Evolutionary conservation across 192 early-diverging fungal genomes (phyloP), one percentile per base, ranked within the genome.

Genomic region (Backusella luteola): DNA sequence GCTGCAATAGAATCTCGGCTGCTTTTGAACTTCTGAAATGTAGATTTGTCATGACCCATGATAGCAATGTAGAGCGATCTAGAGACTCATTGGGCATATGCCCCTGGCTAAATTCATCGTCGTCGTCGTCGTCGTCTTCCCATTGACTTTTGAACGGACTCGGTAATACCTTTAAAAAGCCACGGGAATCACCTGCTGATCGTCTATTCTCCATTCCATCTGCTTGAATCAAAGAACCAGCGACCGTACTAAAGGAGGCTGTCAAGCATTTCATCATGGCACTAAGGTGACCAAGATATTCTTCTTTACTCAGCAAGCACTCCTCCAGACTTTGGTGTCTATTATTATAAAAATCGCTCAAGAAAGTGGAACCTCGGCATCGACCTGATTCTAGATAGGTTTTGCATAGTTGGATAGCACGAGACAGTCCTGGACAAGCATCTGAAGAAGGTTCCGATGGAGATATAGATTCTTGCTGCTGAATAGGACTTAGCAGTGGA

Each of bases 201-300:
- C 67, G 63, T 7, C 77, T 19, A 6, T 75, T 81, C 1, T 67
- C 68, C 23, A 26, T 9, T 3, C 34, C 34, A 6, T 76, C 52
- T 34, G 56, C 23, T 68, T 42, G 41, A 21, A 49, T 34, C 12
- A 52, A 32, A 35, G 75, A 70, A 4, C 34, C 36, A 14, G 36
- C 26, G n/a, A 32, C 26, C 19, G 67, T 68, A 36, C 32, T 41
- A 26, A 39, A 66, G 8, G 49, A 63, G 3, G 34, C 36, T 11
- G 56, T 46, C 21, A 76, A 52, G 23, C 41, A 74, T 19, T 84
- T 84, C 66, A 87, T 81, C 56, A 87, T 69, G 4, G 86, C 84
- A 1, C 81, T 78, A 34, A 90, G 67, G 80, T 90, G 87, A 19
- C 80, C 76, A 69, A 88, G 78, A 34, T 88, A 90, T 3, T 70